These are phyloP conservation scores for Aspergillus piperis DNA, from an alignment of 2,329 filamentous ascomycete species.

Conservation along the genomic window DNA sequence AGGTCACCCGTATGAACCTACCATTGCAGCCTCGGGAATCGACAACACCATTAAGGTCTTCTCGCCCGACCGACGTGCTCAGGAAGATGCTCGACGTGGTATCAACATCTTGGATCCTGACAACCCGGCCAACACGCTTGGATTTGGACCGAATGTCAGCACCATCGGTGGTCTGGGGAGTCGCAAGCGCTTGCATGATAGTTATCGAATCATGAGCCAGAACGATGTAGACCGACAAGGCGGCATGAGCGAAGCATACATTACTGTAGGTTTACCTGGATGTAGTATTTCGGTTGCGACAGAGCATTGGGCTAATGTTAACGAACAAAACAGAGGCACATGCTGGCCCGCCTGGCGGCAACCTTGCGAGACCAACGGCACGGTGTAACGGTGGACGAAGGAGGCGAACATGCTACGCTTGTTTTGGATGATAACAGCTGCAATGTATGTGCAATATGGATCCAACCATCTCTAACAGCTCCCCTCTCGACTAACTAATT, in stretches of 20 bases:
- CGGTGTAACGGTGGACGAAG: conserved; percentile 26
- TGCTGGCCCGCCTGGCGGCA: conserved; percentile 48
- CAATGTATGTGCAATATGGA: conserved; percentile 11
- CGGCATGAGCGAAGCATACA: conserved; percentile 58
- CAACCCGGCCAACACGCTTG: conserved; percentile 39
- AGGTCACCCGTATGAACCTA: conserved; percentile 68
- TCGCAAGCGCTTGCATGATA: conserved; percentile 60
- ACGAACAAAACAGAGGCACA: conserved; percentile 43
- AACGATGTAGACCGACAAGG: conserved; percentile 63
- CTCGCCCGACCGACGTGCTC: conserved; percentile 60
- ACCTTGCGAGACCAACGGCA: conserved; percentile 16
- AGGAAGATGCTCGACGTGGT: conserved; percentile 58
- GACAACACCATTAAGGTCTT: conserved; percentile 71
- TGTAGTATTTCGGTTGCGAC: not conserved
- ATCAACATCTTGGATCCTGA: conserved; percentile 58
- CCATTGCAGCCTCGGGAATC: conserved; percentile 66
- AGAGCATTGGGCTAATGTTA: conserved; percentile 17
- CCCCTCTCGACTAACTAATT: not conserved
- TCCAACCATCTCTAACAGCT: not conserved
- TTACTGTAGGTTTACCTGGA: conserved; percentile 50
- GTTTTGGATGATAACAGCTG: conserved; percentile 12
- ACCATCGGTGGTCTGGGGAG: conserved; percentile 53
- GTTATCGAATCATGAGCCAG: conserved; percentile 62
- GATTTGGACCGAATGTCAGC: conserved; percentile 28
- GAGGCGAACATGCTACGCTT: conserved; percentile 22